Percentiles rank a stretch among this genome's conserved stretches.
phyloP scores from a whole-genome alignment of 1,284 basidiomycete genomes.

The Fomes fomentarius region DNA sequence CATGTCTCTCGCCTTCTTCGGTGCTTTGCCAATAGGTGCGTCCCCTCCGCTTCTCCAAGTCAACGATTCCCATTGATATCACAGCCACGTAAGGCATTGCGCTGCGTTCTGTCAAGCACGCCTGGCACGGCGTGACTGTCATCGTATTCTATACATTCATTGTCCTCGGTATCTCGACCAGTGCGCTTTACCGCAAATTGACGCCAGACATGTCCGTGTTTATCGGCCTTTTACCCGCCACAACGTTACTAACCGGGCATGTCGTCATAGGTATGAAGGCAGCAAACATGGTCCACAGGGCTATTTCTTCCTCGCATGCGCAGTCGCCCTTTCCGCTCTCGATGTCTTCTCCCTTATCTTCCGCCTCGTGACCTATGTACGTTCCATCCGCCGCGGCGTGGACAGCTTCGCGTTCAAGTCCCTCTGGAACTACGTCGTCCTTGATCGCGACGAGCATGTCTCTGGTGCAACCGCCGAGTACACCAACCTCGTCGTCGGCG shows the following conservation, averaged over 20 bases:
- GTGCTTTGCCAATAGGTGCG: conserved; percentile 72
- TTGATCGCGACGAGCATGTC: conserved; percentile 45
- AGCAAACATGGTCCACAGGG: conserved; percentile 62
- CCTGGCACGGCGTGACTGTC: conserved; percentile 57
- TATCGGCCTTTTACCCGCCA: conserved; percentile 5
- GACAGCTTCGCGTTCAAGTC: conserved; percentile 48
- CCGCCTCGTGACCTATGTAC: conserved; percentile 53
- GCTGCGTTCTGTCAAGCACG: conserved; percentile 72
- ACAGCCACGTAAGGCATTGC: conserved; percentile 59
- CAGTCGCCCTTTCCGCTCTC: conserved; percentile 57
- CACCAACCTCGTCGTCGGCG: conserved; percentile 54
- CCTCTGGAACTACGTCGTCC: conserved; percentile 60
- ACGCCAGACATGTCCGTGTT: conserved; percentile 77
- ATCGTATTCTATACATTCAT: conserved; percentile 59
- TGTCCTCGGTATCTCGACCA: conserved; percentile 63
- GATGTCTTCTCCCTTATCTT: conserved; percentile 54
- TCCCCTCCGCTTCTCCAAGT: conserved; percentile 19
- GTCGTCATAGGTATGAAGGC: conserved; percentile 64
- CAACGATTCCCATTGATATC: conserved; percentile 8
- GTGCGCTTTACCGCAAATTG: conserved; percentile 69
- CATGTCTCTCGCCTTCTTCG: conserved; percentile 78
- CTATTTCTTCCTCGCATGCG: conserved; percentile 53
- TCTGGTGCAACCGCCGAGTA: conserved; percentile 42
- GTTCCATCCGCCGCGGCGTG: conserved; percentile 36
- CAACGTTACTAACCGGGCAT: conserved; percentile 18